Conservation (phyloP, 1,284 basidiomycete genomes). For the Apiotrichum siamense region DNA sequence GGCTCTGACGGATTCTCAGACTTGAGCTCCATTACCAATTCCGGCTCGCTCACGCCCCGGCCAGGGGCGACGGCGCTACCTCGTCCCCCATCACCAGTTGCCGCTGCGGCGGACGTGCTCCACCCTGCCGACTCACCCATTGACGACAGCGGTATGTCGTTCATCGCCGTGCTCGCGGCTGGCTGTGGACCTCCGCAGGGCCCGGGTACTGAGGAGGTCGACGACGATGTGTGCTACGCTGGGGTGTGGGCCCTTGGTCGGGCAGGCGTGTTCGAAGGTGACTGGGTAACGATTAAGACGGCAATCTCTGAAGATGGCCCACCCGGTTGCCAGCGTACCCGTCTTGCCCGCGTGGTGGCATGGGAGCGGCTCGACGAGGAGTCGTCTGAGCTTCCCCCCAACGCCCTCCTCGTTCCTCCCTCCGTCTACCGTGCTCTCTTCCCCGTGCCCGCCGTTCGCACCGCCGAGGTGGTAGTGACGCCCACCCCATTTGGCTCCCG, state of each 20-base stretch:
- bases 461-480: slow-evolving; percentile 30
- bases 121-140: slow-evolving; percentile 10
- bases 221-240: slow-evolving; percentile 34
- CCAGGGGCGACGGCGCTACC: slow-evolving; percentile 20
- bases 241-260: slow-evolving; percentile 57
- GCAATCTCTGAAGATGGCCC: slow-evolving; percentile 20
- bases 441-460: slow-evolving; percentile 8
- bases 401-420: slow-evolving; percentile 55
- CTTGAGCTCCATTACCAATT: slow-evolving; percentile 22
- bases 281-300: slow-evolving; percentile 63
- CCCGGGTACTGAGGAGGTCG: slow-evolving; percentile 8
- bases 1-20: slow-evolving; percentile 15
- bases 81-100: slow-evolving; percentile 25
- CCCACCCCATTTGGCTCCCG: slow-evolving; percentile 47
- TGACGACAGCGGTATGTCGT: slow-evolving; percentile 14
- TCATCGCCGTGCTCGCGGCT: slow-evolving; percentile 1
- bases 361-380: slow-evolving; percentile 50
- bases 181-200: slow-evolving; percentile 1
- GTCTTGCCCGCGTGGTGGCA: slow-evolving; percentile 57
- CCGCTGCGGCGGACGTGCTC: slow-evolving; percentile 18
- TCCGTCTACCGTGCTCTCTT: slow-evolving; percentile 30
- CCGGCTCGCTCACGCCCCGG: slow-evolving; percentile 43
- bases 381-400: slow-evolving; percentile 43
- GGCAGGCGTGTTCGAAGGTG: slow-evolving; percentile 72
- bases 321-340: slow-evolving; percentile 13